Evolutionary conservation across 176 grass and related monocot species (phyloP), one percentile per base, ranked within the genome.

Genomic region (Oryza punctata): DNA sequence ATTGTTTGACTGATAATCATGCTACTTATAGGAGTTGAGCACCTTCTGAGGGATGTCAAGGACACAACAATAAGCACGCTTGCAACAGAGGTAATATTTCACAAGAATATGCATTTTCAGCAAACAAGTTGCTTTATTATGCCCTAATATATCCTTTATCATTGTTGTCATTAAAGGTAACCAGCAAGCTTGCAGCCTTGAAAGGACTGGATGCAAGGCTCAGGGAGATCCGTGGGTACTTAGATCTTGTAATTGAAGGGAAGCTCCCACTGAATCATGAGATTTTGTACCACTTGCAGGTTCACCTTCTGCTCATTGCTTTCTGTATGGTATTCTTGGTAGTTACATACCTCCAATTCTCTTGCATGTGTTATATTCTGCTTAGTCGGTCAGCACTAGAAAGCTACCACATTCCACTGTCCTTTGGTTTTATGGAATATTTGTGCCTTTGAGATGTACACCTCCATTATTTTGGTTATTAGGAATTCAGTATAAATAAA

Each of bases 241-340:
- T 98, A 50, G 91, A 98, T 80, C 91, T 93, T 88, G 96, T 95
- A 69, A 86, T 95, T 81, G 93, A 98, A 74, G 93, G 89, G 45
- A 98, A 95, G 49, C 91, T 98, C 64, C 93, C 96, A 49, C 85
- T 98, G 57, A 98, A 98, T 87, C 96, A 98, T 65, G 93, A 98
- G 65, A 95, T 98, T 80, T 78, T 98, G 77, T 98, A 98, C 87
- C 93, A 98, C 47, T 90, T 95, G 87, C 96, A 98, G 96, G 96
- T 95, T 86, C 6, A 46, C 23, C 12, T 78, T 41, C 72, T 1
- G 28, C 33, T 61, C 63, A 0, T 23, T 16, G 32, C 76, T 77
- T 72, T 24, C n/a, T 45, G 18, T 54, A 44, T 29, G 4, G 50
- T 64, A 57, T 69, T 63, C 47, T 70, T 5, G 13, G 10, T 18